A percentile compares a stretch with the other conserved stretches of the same genome.
These are phyloP conservation scores for Suzukiozyma palmioleophila DNA, from an alignment of 1,139 yeast genomes.

Conservation along the genomic window DNA sequence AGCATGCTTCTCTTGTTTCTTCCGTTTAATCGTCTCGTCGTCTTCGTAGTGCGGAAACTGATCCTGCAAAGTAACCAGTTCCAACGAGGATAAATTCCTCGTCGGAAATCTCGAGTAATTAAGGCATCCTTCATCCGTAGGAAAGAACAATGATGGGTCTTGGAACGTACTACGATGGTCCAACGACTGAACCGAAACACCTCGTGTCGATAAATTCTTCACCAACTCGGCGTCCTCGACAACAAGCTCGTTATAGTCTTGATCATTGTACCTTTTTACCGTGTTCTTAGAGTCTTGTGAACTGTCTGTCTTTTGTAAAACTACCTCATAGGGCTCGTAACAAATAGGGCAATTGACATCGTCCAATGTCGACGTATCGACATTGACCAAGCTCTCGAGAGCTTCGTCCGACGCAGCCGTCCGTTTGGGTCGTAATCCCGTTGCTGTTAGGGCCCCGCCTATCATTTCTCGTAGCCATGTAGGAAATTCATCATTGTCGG, in stretches of 20 bases:
- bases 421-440: slow-evolving; percentile 21
- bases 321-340: slow-evolving; percentile 30
- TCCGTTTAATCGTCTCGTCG: slow-evolving; percentile 11
- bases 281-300: slow-evolving; percentile 1
- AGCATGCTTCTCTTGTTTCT: slow-evolving; percentile 11
- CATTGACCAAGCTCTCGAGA: slow-evolving; percentile 28
- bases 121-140: slow-evolving; percentile 30
- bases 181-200: background rate
- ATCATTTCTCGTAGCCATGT: slow-evolving; percentile 38
- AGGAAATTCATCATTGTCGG: slow-evolving; percentile 22
- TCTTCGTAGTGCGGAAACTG: slow-evolving; percentile 29
- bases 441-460: slow-evolving; percentile 30
- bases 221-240: slow-evolving; percentile 14
- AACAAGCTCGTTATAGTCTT: slow-evolving; percentile 5
- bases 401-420: slow-evolving; percentile 41
- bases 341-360: slow-evolving; percentile 41
- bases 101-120: slow-evolving; percentile 33
- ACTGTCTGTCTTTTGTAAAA: background rate
- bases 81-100: slow-evolving; percentile 21
- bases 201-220: slow-evolving; percentile 8
- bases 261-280: background rate
- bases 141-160: slow-evolving; percentile 39
- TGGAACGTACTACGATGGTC: slow-evolving; percentile 15
- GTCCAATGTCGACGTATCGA: slow-evolving; percentile 17
- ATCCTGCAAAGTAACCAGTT: slow-evolving; percentile 22